These are phyloP conservation scores for Tothia fuscella DNA, from an alignment of 2,329 filamentous ascomycete genomes.

Conservation along the genomic window DNA sequence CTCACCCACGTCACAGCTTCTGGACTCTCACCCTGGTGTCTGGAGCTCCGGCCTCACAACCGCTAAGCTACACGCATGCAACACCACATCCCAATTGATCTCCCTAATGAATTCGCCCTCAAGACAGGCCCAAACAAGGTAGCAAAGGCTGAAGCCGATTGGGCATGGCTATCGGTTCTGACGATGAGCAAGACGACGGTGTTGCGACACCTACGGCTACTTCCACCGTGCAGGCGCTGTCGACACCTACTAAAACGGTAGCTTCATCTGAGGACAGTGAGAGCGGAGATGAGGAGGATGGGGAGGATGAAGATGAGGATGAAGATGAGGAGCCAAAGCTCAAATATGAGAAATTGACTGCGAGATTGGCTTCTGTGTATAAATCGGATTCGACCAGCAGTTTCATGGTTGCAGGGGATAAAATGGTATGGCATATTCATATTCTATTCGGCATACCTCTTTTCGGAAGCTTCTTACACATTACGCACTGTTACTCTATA, in stretches of 20 bases:
- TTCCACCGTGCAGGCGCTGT: not conserved
- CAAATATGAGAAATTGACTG: conserved; percentile 83
- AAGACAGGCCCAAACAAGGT: conserved; percentile 5
- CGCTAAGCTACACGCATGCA: not conserved
- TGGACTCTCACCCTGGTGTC: no score
- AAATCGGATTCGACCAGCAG: conserved; percentile 93
- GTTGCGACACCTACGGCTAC: not conserved
- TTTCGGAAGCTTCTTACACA: conserved; percentile 1
- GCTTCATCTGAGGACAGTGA: conserved; percentile 1
- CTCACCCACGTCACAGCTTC: no score
- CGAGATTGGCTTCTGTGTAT: conserved; percentile 68
- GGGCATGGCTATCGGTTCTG: conserved; percentile 6
- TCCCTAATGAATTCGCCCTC: not conserved
- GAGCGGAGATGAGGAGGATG: conserved; percentile 11
- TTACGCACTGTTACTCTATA: not conserved
- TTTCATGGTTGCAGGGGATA: conserved; percentile 85
- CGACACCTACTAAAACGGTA: not conserved
- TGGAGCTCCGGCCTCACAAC: not conserved
- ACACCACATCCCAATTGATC: not conserved
- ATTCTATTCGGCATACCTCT: conserved; percentile 5
- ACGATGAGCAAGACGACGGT: not conserved
- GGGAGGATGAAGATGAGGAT: conserved; percentile 63
- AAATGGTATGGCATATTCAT: conserved; percentile 58
- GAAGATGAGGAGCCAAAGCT: conserved; percentile 90
- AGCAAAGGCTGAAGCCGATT: not conserved